phyloP scores from a whole-genome alignment of 495 filamentous ascomycete genomes.

The Penicillium pancosmium region DNA sequence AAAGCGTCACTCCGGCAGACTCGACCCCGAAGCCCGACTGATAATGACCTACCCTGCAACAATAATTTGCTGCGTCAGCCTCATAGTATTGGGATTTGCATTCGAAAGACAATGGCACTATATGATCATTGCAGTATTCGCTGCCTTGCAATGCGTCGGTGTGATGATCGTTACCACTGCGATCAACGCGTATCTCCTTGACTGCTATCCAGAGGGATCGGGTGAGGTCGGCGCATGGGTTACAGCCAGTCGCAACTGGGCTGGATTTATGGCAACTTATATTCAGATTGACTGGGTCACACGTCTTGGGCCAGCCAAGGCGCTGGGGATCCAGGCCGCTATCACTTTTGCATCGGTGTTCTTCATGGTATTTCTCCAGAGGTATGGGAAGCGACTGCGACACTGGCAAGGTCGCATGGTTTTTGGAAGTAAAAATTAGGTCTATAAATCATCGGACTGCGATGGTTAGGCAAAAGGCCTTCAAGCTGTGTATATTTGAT shows the following conservation, averaged over 20 bases:
- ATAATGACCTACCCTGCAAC: conserved; percentile 15
- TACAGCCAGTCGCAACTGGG: conserved; percentile 15
- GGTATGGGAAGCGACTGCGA: conserved; percentile 19
- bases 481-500: background rate
- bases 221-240: conserved; percentile 18
- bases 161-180: conserved; percentile 17
- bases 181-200: conserved; percentile 15
- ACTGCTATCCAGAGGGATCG: conserved; percentile 16
- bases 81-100: conserved; percentile 10
- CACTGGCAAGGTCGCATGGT: conserved; percentile 17
- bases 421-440: conserved; percentile 7
- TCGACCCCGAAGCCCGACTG: conserved; percentile 13
- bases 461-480: background rate
- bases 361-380: conserved; percentile 16
- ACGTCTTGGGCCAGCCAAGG: conserved; percentile 11
- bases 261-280: conserved; percentile 15
- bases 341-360: conserved; percentile 16
- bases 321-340: conserved; percentile 17
- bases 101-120: conserved; percentile 14
- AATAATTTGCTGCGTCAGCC: conserved; percentile 4
- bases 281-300: conserved; percentile 14
- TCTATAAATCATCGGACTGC: background rate
- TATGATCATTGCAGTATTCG: conserved; percentile 15
- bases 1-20: conserved; percentile 13
- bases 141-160: conserved; percentile 9